Percentiles rank a stretch among this genome's conserved stretches.
phyloP scores from a whole-genome alignment of 2,329 filamentous ascomycete species.

The Fusarium sulawesiense region DNA sequence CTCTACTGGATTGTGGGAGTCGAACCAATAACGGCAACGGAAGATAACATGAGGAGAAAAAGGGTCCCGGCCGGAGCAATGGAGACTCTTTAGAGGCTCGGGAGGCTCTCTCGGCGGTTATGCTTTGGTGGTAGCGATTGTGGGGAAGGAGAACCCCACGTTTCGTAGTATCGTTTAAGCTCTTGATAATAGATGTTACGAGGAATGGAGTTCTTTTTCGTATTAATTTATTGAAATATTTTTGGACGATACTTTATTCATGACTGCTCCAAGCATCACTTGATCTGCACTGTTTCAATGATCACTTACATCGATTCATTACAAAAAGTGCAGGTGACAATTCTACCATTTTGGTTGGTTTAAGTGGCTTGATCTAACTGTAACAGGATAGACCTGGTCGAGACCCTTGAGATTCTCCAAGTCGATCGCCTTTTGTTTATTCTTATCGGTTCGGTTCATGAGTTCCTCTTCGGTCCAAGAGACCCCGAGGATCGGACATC shows the following conservation, averaged over 20 bases:
- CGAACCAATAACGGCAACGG: slow-evolving; percentile 19
- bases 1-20: slow-evolving; percentile 1
- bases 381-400: slow-evolving; percentile 6
- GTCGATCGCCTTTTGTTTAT: neutral
- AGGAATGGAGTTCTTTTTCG: neutral
- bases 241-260: neutral
- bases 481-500: slow-evolving; percentile 17
- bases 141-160: slow-evolving; percentile 24
- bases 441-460: slow-evolving; percentile 24
- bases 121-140: slow-evolving; percentile 6
- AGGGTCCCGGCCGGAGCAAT: slow-evolving; percentile 40
- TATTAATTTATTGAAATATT: neutral
- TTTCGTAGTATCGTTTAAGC: neutral
- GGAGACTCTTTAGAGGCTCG: slow-evolving; percentile 33
- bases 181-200: neutral
- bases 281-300: neutral
- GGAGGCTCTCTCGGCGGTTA: slow-evolving; percentile 21
- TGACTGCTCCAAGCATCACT: neutral
- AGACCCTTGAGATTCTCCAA: slow-evolving; percentile 18
- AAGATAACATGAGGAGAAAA: slow-evolving; percentile 14
- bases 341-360: slow-evolving; percentile 27
- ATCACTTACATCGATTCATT: neutral
- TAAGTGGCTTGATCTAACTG: slow-evolving; percentile 26
- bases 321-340: slow-evolving; percentile 8
- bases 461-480: slow-evolving; percentile 22